Base-by-base conservation (phyloP, 2,329 filamentous ascomycete species). In the Penicillium sp. region DNA sequence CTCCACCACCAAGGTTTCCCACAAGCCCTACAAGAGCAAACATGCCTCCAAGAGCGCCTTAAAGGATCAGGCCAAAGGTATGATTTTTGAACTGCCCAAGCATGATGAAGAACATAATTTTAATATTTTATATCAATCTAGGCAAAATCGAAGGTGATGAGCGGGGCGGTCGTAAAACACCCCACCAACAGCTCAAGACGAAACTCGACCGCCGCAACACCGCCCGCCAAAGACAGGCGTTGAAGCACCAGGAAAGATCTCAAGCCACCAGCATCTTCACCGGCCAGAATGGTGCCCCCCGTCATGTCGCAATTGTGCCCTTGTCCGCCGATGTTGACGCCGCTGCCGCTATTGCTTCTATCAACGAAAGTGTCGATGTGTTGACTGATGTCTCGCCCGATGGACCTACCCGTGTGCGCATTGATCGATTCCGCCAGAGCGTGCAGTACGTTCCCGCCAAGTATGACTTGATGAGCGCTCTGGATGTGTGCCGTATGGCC, bases 121-220 rank as follows among this genome's bases (percentile, higher is more conserved):
- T 57, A 19, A 56, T 15, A 66, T 54, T 64, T 41, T 41, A 66
- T 43, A 57, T 23, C 10, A 25, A 45, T 57, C 38, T 60, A 94
- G 91, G 92, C 72, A 94, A 94, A 75, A 83, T 93, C 49, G 87
- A 87, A 67, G 71, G 82, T 54, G 79, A 85, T 68, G 90, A 96
- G 71, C 85, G 83, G 68, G 87, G 88, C 60, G 81, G 82, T 67
- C 87, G 93, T 70, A 95, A 91, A 76, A 96, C 93, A 16, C 91
- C 91, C 54, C 91, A 96, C 74, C 94, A 99, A 74, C 91, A 96
- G 78, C 86, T 97, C 78, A 93, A 97, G 90, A 96, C 92, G 58
- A 99, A 97, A 78, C 84, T 99, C 74, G 92, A 96, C 76, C 89
- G 94, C 59, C 87, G 91, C 68, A 97, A 99, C 76, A 91, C 96